A percentile compares a stretch with the other conserved stretches of the same genome.
These are phyloP conservation scores for Pyrenophora graminea DNA, from an alignment of 2,329 filamentous ascomycete species.

Conservation along the genomic window DNA sequence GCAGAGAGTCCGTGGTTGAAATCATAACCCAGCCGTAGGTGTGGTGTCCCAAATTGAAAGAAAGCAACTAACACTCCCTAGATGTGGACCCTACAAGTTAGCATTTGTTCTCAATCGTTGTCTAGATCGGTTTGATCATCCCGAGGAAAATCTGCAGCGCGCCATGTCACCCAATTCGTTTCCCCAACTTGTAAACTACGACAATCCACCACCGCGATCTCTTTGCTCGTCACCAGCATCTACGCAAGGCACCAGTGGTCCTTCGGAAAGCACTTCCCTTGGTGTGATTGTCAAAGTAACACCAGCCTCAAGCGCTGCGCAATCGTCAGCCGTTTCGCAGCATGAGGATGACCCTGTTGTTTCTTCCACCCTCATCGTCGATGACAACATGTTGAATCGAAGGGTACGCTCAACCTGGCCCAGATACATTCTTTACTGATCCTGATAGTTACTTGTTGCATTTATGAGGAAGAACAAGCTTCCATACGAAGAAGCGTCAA, in stretches of 20 bases:
- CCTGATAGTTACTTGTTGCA: slow-evolving; percentile 33
- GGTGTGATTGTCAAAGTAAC: not conserved
- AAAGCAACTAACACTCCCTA: slow-evolving; percentile 9
- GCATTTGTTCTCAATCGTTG: slow-evolving; percentile 37
- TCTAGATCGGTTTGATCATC: slow-evolving; percentile 31
- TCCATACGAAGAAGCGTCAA: slow-evolving; percentile 33
- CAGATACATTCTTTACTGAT: slow-evolving; percentile 7
- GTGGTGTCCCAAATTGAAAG: not conserved
- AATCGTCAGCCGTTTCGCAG: not conserved
- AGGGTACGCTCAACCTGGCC: slow-evolving; percentile 24
- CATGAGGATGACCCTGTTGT: not conserved
- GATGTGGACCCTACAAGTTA: slow-evolving; percentile 42
- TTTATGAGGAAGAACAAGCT: slow-evolving; percentile 37
- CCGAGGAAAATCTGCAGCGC: slow-evolving; percentile 25
- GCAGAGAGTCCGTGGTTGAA: slow-evolving; percentile 38
- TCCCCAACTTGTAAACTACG: not conserved
- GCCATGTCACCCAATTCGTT: not conserved
- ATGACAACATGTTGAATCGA: slow-evolving; percentile 48
- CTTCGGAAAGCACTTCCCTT: not conserved
- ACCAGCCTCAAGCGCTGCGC: not conserved
- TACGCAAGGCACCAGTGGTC: not conserved
- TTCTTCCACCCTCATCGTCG: slow-evolving; percentile 40
- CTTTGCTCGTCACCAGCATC: not conserved
- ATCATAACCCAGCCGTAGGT: slow-evolving; percentile 44
- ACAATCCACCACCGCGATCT: not conserved